phyloP scores from a whole-genome alignment of 106 monocot species.

The Dioscorea dumetorum region DNA sequence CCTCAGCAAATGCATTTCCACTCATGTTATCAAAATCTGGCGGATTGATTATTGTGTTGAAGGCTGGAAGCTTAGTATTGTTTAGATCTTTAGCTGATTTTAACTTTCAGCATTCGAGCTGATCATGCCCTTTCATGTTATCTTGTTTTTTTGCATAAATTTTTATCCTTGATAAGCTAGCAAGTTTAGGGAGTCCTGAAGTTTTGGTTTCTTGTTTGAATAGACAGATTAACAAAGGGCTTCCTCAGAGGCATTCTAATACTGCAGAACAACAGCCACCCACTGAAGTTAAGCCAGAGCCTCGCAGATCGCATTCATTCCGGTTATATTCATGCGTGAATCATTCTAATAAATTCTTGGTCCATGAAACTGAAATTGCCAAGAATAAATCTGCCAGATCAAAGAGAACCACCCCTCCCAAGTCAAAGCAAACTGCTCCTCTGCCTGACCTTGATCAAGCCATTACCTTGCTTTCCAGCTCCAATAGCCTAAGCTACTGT shows the following conservation, averaged over 20 bases:
- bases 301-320: constrained; percentile 39
- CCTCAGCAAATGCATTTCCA: background rate
- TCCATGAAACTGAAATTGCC: constrained; percentile 20
- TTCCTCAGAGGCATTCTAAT: constrained; percentile 13
- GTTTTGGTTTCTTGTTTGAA: constrained; percentile 28
- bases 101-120: background rate
- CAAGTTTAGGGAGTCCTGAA: constrained; percentile 11
- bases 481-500: constrained; percentile 50
- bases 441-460: constrained; percentile 36
- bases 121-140: background rate
- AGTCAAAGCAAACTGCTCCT: constrained; percentile 1
- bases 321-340: constrained; percentile 45
- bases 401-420: constrained; percentile 13
- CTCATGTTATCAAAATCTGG: no score
- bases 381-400: constrained; percentile 22
- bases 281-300: constrained; percentile 5
- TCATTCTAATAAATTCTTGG: constrained; percentile 13
- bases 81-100: background rate
- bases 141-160: background rate
- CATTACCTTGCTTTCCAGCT: constrained; percentile 52
- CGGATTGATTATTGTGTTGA: no score
- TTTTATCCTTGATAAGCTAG: background rate
- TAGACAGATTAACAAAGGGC: constrained; percentile 59
- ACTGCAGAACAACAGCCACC: constrained; percentile 6
- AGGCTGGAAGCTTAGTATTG: background rate